Conservation (phyloP, 2,329 filamentous ascomycete species). For the Aspergillus costaricaensis region DNA sequence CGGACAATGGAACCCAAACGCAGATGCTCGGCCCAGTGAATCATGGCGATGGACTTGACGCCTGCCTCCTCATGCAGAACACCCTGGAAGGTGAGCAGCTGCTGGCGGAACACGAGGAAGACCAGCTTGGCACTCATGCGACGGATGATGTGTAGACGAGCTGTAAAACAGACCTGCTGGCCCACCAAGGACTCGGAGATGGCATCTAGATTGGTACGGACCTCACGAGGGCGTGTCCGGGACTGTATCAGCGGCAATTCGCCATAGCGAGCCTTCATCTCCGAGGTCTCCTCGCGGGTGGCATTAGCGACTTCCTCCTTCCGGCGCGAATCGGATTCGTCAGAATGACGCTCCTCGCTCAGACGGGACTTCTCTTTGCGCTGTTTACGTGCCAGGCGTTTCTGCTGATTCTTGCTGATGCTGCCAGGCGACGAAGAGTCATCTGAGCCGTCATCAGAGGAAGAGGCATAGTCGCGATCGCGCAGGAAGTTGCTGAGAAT, state of each 20-base stretch:
- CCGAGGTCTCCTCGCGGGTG: constrained; percentile 56
- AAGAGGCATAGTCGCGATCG: constrained; percentile 44
- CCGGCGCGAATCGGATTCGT: constrained; percentile 41
- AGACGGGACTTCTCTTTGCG: constrained; percentile 43
- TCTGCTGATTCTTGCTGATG: constrained; percentile 50
- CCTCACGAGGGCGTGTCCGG: constrained; percentile 51
- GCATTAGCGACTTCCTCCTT: constrained; percentile 50
- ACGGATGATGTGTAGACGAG: constrained; percentile 75
- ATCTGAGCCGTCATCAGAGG: constrained; percentile 46
- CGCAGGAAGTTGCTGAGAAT: constrained; percentile 46
- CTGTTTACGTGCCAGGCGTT: constrained; percentile 44
- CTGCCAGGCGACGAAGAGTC: constrained; percentile 36
- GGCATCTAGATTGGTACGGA: constrained; percentile 53
- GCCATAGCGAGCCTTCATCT: constrained; percentile 62
- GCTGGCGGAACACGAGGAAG: constrained; percentile 84
- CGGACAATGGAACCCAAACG: constrained; percentile 76
- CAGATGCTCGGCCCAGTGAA: constrained; percentile 84
- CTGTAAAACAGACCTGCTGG: constrained; percentile 66
- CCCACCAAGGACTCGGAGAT: constrained; percentile 58
- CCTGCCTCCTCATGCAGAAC: constrained; percentile 67
- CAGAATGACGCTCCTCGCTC: constrained; percentile 47
- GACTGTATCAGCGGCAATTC: constrained; percentile 61
- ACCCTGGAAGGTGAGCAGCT: constrained; percentile 80
- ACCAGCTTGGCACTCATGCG: constrained; percentile 79
- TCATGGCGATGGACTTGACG: constrained; percentile 69